Percentiles rank a stretch among this genome's conserved stretches.
These are phyloP conservation scores for Wickerhamomyces chambardii DNA, from an alignment of 805 yeast species.

Conservation along the genomic window DNA sequence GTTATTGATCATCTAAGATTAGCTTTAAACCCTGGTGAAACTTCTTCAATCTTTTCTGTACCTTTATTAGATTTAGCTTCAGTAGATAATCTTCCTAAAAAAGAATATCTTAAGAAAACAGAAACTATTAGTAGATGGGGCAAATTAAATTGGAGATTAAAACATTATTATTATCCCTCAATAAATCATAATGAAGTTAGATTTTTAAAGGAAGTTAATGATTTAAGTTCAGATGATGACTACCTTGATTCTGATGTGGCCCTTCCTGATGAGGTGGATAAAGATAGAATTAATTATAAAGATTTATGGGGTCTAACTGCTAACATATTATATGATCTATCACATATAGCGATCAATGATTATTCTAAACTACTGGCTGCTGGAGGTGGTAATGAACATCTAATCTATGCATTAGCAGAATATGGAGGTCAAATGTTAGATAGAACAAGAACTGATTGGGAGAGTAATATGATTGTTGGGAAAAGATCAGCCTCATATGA, in stretches of 20 bases:
- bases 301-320: conserved; percentile 85
- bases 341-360: conserved; percentile 39
- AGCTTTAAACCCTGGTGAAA: conserved; percentile 67
- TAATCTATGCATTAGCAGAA: conserved; percentile 47
- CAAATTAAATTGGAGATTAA: conserved; percentile 56
- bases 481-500: conserved; percentile 16
- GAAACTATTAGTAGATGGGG: conserved; percentile 51
- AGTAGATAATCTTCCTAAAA: conserved; percentile 9
- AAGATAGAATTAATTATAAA: conserved; percentile 31
- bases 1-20: conserved; percentile 29
- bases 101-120: conserved; percentile 23
- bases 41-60: conserved; percentile 59
- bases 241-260: no score
- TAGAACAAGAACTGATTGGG: conserved; percentile 42
- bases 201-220: conserved; percentile 49
- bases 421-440: conserved; percentile 45
- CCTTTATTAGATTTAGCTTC: conserved; percentile 53
- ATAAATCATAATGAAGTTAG: conserved; percentile 42
- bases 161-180: conserved; percentile 54
- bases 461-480: conserved; percentile 38
- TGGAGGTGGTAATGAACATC: conserved; percentile 54
- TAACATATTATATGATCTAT: conserved; percentile 64
- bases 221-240: no score
- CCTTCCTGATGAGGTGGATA: background rate
- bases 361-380: no score